Conservation (phyloP, 2,329 filamentous ascomycete genomes). For the Rhexocercosporidium sp. region DNA sequence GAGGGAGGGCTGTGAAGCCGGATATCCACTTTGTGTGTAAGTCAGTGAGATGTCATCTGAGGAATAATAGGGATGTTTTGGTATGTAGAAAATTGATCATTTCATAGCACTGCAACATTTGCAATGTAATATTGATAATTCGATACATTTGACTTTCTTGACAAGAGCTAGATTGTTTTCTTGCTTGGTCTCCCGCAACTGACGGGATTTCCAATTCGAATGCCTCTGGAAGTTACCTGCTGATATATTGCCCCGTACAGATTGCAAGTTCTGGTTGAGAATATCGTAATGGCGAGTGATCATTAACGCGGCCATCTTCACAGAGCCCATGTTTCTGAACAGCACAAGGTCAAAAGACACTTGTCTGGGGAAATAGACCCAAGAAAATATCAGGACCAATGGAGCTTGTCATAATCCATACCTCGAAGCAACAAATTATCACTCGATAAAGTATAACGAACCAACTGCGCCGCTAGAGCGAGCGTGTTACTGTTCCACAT, state of each 20-base stretch:
- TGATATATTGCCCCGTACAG: no score
- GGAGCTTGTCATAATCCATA: not conserved
- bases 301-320: no score
- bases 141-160: not conserved
- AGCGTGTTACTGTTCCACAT: not conserved
- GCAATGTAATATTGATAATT: not conserved
- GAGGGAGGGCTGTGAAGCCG: slow-evolving; percentile 63
- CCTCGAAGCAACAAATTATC: not conserved
- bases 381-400: not conserved
- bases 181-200: no score
- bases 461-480: not conserved
- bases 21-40: slow-evolving; percentile 54
- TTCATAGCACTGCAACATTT: not conserved
- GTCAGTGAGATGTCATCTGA: not conserved
- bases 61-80: no score
- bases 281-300: no score
- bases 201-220: no score
- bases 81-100: no score
- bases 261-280: no score
- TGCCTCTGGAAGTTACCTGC: no score
- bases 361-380: not conserved
- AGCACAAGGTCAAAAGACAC: not conserved
- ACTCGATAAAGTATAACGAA: not conserved
- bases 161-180: no score
- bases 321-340: not conserved